Evolutionary conservation across 345 rosid genomes (phyloP).

Genomic region (Carallia brachiata): DNA sequence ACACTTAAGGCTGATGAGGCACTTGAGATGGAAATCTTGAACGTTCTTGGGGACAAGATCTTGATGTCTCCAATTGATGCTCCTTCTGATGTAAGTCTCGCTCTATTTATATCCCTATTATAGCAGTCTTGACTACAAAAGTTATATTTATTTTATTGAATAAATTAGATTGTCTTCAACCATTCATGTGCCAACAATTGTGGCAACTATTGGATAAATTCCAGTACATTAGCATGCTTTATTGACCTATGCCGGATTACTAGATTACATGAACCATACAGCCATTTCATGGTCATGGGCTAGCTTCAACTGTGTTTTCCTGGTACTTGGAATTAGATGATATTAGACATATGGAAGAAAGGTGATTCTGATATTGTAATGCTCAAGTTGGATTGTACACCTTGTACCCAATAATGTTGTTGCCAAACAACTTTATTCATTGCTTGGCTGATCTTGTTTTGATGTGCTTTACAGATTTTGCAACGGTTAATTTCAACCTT

Average conservation of each 20-base stretch:
- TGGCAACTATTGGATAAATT: neutral
- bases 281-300: neutral
- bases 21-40: conserved; percentile 76
- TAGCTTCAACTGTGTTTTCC: neutral
- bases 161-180: neutral
- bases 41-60: conserved; percentile 72
- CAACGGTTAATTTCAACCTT: conserved; percentile 76
- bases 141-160: too few species aligned
- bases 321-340: neutral
- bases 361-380: neutral
- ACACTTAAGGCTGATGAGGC: conserved; percentile 66
- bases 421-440: neutral
- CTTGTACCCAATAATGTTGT: neutral
- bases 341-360: neutral
- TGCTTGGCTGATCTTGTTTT: conserved; percentile 4
- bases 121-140: neutral
- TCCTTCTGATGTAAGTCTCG: conserved; percentile 61
- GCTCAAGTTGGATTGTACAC: neutral
- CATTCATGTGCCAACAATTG: neutral
- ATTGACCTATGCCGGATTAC: neutral
- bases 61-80: conserved; percentile 77
- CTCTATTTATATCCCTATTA: neutral
- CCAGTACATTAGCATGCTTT: neutral
- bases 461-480: conserved; percentile 52
- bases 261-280: neutral